These are phyloP conservation scores for Gnomoniopsis sp. DNA, from an alignment of 2,329 filamentous ascomycete species.

Conservation along the genomic window DNA sequence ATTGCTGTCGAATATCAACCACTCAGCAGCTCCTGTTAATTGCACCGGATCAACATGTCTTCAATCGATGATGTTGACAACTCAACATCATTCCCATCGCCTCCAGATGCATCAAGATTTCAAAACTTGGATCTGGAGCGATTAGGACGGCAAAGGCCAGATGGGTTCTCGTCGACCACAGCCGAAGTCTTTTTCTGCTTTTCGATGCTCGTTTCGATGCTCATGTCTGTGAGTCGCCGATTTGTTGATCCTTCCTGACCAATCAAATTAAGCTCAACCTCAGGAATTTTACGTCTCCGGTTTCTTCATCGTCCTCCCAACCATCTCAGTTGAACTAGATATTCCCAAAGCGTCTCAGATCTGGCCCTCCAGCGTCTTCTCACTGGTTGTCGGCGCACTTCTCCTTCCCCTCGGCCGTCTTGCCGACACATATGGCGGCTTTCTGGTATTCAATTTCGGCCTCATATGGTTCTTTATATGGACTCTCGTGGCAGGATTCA, in stretches of 20 bases:
- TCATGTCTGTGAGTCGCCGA: slow-evolving; percentile 42
- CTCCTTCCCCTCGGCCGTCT: slow-evolving; percentile 63
- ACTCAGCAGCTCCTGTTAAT: too few relatives aligned
- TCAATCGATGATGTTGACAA: background rate
- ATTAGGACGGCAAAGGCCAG: slow-evolving; percentile 56
- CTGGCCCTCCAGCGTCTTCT: slow-evolving; percentile 63
- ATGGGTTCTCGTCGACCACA: slow-evolving; percentile 44
- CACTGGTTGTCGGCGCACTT: slow-evolving; percentile 50
- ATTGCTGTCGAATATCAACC: background rate
- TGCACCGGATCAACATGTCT: background rate
- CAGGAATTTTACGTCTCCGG: slow-evolving; percentile 75
- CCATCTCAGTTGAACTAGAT: slow-evolving; percentile 55
- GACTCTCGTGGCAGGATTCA: slow-evolving; percentile 69
- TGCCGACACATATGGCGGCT: slow-evolving; percentile 62
- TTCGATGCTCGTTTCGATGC: slow-evolving; percentile 55
- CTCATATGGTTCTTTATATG: slow-evolving; percentile 65
- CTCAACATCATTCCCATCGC: background rate
- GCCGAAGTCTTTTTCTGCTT: slow-evolving; percentile 59
- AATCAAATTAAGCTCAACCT: background rate
- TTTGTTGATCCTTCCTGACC: background rate
- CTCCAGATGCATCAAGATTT: slow-evolving; percentile 18
- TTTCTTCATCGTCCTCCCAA: slow-evolving; percentile 70
- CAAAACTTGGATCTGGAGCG: slow-evolving; percentile 43
- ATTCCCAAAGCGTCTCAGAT: slow-evolving; percentile 60
- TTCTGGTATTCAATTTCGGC: slow-evolving; percentile 56